phyloP scores from a whole-genome alignment of 75 land plant species.

The Sequoiadendron giganteum region DNA sequence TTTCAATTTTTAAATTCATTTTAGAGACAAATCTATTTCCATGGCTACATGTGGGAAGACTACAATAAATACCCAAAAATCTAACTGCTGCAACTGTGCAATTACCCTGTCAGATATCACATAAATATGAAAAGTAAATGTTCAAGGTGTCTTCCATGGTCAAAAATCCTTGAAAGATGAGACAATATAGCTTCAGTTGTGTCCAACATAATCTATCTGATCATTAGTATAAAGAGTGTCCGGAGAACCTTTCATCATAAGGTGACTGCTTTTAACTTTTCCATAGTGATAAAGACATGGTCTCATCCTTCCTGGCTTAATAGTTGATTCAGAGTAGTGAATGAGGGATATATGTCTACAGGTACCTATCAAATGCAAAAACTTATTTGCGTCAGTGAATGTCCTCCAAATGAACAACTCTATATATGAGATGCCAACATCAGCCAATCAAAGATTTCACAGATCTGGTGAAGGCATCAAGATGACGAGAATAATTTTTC shows the following conservation, averaged over 20 bases:
- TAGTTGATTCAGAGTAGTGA: slow-evolving; percentile 4
- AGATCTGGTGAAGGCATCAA: background rate
- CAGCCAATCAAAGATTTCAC: background rate
- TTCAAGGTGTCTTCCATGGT: background rate
- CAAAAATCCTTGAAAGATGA: background rate
- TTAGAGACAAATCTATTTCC: background rate
- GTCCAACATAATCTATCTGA: background rate
- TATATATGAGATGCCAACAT: background rate
- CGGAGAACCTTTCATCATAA: background rate
- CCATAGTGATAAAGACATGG: background rate
- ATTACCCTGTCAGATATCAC: background rate
- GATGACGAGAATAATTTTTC: background rate
- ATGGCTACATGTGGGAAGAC: background rate
- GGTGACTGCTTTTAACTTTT: background rate
- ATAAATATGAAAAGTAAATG: background rate
- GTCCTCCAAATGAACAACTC: background rate
- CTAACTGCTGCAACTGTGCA: background rate
- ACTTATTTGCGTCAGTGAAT: background rate
- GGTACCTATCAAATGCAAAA: slow-evolving; percentile 10
- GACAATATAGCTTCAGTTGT: background rate
- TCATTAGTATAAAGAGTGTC: background rate
- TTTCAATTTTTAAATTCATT: background rate
- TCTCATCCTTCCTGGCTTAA: background rate
- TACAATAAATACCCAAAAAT: background rate
- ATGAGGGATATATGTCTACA: slow-evolving; percentile 8